A percentile compares a stretch with the other conserved stretches of the same genome.
These are phyloP conservation scores for Zostera marina DNA, from an alignment of 116 monocot species.

Conservation along the genomic window DNA sequence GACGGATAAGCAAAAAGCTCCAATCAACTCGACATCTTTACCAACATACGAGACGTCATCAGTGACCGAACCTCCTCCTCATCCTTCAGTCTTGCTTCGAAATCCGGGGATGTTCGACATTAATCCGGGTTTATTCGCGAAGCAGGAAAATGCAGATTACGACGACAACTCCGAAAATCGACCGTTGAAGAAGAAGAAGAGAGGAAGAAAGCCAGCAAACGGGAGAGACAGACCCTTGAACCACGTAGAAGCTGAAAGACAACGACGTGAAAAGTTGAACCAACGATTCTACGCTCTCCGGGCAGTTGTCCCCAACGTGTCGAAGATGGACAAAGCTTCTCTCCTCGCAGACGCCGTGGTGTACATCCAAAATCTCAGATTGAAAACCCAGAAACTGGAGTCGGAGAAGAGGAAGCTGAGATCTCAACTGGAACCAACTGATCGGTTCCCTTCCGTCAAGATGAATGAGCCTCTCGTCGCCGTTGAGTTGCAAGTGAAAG, in stretches of 20 bases:
- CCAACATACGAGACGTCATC: not conserved
- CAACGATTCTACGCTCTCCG: conserved; percentile 18
- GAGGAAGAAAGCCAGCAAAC: conserved; percentile 13
- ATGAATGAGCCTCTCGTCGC: not conserved
- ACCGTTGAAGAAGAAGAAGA: conserved; percentile 5
- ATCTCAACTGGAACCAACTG: conserved; percentile 4
- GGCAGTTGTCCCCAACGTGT: conserved; percentile 21
- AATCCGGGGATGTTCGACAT: conserved; percentile 31
- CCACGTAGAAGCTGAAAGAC: conserved; percentile 25
- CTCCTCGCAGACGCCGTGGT: conserved; percentile 17
- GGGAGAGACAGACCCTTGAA: conserved; percentile 10
- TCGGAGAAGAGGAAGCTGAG: conserved; percentile 7
- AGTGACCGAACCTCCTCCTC: conserved; percentile 6
- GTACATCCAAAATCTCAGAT: conserved; percentile 15
- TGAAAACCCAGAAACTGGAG: conserved; percentile 10
- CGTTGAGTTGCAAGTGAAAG: conserved; percentile 6
- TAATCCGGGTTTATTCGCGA: conserved; percentile 19
- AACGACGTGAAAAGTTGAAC: conserved; percentile 22
- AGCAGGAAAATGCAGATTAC: conserved; percentile 12
- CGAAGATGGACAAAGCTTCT: conserved; percentile 25
- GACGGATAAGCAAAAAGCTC: not conserved
- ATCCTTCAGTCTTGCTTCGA: conserved; percentile 10
- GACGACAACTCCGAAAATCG: not conserved
- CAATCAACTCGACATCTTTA: not conserved
- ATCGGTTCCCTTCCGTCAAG: not conserved